These are phyloP conservation scores for Thelonectria olida DNA, from an alignment of 2,329 filamentous ascomycete genomes.

Conservation along the genomic window DNA sequence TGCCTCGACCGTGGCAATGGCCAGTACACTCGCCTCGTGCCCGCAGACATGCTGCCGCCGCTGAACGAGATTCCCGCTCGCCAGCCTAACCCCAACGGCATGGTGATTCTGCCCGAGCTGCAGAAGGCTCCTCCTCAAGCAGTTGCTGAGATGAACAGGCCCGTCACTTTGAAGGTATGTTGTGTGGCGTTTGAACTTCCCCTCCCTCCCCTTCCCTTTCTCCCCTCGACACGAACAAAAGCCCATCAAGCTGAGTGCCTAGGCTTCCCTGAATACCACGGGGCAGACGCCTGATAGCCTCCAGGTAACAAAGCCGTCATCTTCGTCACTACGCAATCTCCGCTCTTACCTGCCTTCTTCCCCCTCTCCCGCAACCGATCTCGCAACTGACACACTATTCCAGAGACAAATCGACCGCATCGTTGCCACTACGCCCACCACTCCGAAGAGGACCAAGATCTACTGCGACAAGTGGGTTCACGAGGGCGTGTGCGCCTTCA, in stretches of 20 bases:
- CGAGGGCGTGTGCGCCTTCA: constrained; percentile 84
- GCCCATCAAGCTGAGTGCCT: constrained; percentile 40
- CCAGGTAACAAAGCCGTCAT: constrained; percentile 44
- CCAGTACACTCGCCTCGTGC: constrained; percentile 62
- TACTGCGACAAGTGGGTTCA: constrained; percentile 94
- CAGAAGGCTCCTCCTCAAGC: constrained; percentile 49
- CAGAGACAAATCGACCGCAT: constrained; percentile 47
- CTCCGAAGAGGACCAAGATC: constrained; percentile 66
- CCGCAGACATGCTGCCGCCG: constrained; percentile 61
- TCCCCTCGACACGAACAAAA: neutral
- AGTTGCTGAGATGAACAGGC: constrained; percentile 48
- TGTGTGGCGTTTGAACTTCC: constrained; percentile 29
- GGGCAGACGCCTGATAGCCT: constrained; percentile 42
- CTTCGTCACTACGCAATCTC: neutral
- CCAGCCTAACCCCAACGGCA: constrained; percentile 50
- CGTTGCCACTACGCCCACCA: constrained; percentile 45
- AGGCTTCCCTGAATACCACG: constrained; percentile 33
- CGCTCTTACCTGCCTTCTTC: neutral
- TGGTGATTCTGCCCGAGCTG: constrained; percentile 59
- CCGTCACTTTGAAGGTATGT: constrained; percentile 50
- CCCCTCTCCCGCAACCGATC: neutral
- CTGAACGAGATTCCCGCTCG: constrained; percentile 54
- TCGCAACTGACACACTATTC: constrained; percentile 11
- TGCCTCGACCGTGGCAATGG: constrained; percentile 64
- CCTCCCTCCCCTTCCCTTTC: neutral